Conservation (phyloP, 345 rosid genomes). For the Sonneratia caseolaris region DNA sequence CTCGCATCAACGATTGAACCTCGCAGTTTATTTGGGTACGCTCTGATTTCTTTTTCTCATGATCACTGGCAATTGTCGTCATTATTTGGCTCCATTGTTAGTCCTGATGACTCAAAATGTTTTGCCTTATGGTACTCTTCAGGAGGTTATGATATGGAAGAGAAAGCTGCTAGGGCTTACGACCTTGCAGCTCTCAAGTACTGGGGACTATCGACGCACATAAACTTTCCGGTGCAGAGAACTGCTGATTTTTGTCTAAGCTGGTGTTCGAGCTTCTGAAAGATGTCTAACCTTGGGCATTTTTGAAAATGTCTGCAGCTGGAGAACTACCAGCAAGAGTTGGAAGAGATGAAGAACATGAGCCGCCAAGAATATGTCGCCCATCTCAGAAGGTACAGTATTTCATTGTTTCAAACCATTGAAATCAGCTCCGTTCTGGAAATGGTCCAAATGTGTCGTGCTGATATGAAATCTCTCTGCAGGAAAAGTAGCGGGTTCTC, state of each 20-base stretch:
- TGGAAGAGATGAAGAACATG: conserved; percentile 77
- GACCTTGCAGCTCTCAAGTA: conserved; percentile 84
- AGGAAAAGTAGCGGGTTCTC: conserved; percentile 85
- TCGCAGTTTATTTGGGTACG: conserved; percentile 69
- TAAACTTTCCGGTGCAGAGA: conserved; percentile 50
- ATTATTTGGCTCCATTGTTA: neutral
- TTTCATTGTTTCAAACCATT: neutral
- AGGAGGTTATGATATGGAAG: conserved; percentile 91
- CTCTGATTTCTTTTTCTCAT: neutral
- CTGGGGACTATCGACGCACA: conserved; percentile 78
- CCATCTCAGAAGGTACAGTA: conserved; percentile 49
- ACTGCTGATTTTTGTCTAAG: neutral
- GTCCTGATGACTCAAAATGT: neutral
- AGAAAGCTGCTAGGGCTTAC: conserved; percentile 74
- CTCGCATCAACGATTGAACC: conserved; percentile 20
- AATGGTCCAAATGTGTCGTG: neutral
- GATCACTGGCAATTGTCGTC: neutral
- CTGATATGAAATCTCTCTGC: conserved; percentile 8
- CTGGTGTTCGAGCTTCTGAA: neutral
- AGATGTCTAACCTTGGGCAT: neutral
- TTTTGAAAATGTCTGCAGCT: conserved; percentile 23
- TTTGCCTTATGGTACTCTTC: neutral
- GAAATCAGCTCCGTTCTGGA: neutral
- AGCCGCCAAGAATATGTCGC: conserved; percentile 76
- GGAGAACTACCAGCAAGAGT: conserved; percentile 51